phyloP scores from a whole-genome alignment of 225 moss, liverwort and hornwort species.

The Physcomitrium patens region DNA sequence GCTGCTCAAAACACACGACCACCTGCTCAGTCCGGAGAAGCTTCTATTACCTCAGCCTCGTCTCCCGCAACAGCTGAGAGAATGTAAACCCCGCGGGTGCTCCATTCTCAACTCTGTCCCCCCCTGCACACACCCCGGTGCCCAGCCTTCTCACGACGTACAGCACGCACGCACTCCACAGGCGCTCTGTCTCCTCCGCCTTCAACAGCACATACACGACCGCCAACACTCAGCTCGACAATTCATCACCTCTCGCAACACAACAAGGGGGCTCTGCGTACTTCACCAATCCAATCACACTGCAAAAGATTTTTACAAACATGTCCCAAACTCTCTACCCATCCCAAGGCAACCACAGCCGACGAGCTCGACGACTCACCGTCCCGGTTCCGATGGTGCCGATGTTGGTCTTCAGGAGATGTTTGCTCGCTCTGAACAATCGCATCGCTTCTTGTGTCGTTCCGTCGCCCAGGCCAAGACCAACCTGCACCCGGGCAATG shows the following conservation, averaged over 20 bases:
- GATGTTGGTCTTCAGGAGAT: conserved; percentile 60
- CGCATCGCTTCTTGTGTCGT: conserved; percentile 66
- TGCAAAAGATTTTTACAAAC: conserved; percentile 5
- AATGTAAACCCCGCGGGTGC: conserved; percentile 70
- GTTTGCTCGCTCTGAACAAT: conserved; percentile 73
- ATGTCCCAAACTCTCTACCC: not conserved
- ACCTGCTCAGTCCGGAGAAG: conserved; percentile 6
- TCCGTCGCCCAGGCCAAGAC: conserved; percentile 74
- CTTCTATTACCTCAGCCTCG: conserved; percentile 64
- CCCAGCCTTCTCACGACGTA: conserved; percentile 85
- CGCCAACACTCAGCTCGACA: conserved; percentile 16
- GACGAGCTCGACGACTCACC: conserved; percentile 46
- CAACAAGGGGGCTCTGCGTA: conserved; percentile 3
- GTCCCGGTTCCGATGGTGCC: conserved; percentile 75
- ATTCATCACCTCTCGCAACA: conserved; percentile 22
- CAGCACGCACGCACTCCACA: conserved; percentile 89
- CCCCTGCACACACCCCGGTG: conserved; percentile 47
- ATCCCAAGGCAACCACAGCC: conserved; percentile 24
- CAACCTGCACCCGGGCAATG: conserved; percentile 45
- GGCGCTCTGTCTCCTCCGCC: conserved; percentile 84
- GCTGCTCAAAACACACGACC: not conserved
- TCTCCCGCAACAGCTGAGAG: conserved; percentile 87
- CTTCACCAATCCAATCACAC: not conserved
- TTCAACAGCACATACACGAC: conserved; percentile 37
- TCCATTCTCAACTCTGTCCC: conserved; percentile 45